Evolutionary conservation across 768 basidiomycete genomes (phyloP), one percentile per base, ranked within the genome.

Genomic region (Albatrellus ellisii): DNA sequence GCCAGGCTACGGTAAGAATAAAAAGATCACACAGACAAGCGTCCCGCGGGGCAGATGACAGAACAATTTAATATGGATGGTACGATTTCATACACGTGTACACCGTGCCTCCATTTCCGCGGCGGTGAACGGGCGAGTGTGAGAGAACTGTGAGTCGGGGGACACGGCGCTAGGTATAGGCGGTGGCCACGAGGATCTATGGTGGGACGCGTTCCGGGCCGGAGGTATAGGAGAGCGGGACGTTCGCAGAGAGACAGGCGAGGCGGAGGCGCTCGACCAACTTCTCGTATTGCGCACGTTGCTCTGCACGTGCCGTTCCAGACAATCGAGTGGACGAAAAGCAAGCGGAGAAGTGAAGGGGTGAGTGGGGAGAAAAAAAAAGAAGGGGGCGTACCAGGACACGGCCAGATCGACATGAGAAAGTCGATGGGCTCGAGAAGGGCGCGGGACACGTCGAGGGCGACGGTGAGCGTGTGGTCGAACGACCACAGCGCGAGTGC

Each of bases 401-500:
- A 48, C 1, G 50, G 50, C 28, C 41, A 51, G 5, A 44, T 32
- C 4, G 24, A 26, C 15, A 39, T 36, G 2, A 51, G 31, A 18
- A 27, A 51, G 9, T 51, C 35, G 20, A 51, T 41, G 4, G 74
- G 72, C 26, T 69, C 66, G 29, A 80, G 53, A 15, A 80, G 61
- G 9, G 70, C 67, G 48, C 68, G 68, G 48, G 73, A 71, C 32
- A 77, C 72, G 35, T 77, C 73, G 40, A 82, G 60, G 2, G 77
- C 77, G 32, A 76, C 60, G 9, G 61, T 68, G 45, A 81, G 54
- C 2, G 69, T 64, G 43, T 69, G 63, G 52, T 79, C 77, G 42
- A 64, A 65, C 50, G 70, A 63, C 72, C 73, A 79, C 40, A 79
- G 54, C 4, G 62, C 61, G 41, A 82, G 56, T 8, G 71, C 66